Evolutionary conservation across 2,329 filamentous ascomycete species (phyloP), one percentile per base, ranked within the genome.

Genomic region (Sporothrix phasma): DNA sequence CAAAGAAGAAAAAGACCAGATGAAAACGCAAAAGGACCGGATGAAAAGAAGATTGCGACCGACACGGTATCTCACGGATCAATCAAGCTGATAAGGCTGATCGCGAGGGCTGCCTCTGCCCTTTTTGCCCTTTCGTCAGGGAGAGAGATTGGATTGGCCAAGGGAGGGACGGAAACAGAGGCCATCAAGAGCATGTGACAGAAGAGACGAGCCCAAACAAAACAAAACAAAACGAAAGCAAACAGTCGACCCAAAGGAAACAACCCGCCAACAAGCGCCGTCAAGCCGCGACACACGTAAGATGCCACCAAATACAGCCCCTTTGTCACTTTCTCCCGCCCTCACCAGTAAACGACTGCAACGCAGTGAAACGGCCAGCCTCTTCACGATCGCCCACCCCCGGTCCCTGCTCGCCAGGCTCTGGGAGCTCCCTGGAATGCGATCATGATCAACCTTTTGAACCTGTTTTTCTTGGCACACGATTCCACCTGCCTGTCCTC

Each of bases 391-490:
- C 24, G n/a, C 31, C 37, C 8, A 22, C 58, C 45, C 43, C 22
- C 45, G 43, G 26, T 41, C 45, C 45, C 31, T 49, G 43, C 15
- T 34, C 15, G 15, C 39, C 41, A 29, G 17, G 37, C 56, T 37
- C 54, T 22, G 41, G 47, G 41, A 37, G 51, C 24, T 46, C 39
- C 26, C 39, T 29, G 24, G 10, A 31, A 6, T 47, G 29, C 29
- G 43, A 43, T 43, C 58, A 47, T 49, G 58, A 61, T 61, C 43
- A 43, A 17, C 58, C 43, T 4, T 19, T n/a, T 43, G 58, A 47
- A 47, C 58, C 43, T 61, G 58, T 60, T 61, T 59, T 61, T 47
- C 58, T 61, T 61, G 58, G 58, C 58, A 61, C n/a, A 49, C 22
- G 56, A 45, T 59, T 59, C 24, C 54, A 56, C 51, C 19, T 24